Evolutionary conservation across 805 yeast species (phyloP).

Genomic region (Sugiyamaella valdiviana): DNA sequence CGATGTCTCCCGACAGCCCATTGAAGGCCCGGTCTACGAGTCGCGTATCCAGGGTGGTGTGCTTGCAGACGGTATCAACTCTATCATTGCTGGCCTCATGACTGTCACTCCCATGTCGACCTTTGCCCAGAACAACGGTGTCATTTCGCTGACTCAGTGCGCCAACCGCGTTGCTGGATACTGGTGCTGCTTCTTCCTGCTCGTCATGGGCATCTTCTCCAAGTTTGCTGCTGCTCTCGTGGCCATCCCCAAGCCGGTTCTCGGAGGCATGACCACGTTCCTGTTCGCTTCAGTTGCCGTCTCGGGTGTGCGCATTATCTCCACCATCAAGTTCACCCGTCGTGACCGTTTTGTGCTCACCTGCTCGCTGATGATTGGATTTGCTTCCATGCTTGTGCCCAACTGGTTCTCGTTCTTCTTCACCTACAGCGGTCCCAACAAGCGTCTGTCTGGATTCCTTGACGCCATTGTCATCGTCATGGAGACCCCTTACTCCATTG

Average conservation of each 20-base stretch:
- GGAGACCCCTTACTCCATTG: slow-evolving; percentile 68
- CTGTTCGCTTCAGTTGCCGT: slow-evolving; percentile 71
- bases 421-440: slow-evolving; percentile 59
- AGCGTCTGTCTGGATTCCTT: slow-evolving; percentile 51
- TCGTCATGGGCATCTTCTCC: slow-evolving; percentile 82
- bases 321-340: slow-evolving; percentile 50
- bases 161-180: slow-evolving; percentile 79
- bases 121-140: slow-evolving; percentile 95
- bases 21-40: slow-evolving; percentile 76
- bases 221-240: slow-evolving; percentile 87
- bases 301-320: slow-evolving; percentile 62
- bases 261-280: slow-evolving; percentile 86
- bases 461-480: slow-evolving; percentile 63
- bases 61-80: slow-evolving; percentile 80
- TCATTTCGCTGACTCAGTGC: slow-evolving; percentile 84
- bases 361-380: slow-evolving; percentile 56
- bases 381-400: slow-evolving; percentile 60
- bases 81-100: slow-evolving; percentile 67
- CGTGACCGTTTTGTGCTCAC: slow-evolving; percentile 70
- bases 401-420: slow-evolving; percentile 60
- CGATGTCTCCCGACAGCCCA: slow-evolving; percentile 80
- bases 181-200: slow-evolving; percentile 71
- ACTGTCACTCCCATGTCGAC: slow-evolving; percentile 88
- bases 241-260: slow-evolving; percentile 68
- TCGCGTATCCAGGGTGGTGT: slow-evolving; percentile 90